phyloP scores from a whole-genome alignment of 208 protist species.

The Balamuthia mandrillaris region DNA sequence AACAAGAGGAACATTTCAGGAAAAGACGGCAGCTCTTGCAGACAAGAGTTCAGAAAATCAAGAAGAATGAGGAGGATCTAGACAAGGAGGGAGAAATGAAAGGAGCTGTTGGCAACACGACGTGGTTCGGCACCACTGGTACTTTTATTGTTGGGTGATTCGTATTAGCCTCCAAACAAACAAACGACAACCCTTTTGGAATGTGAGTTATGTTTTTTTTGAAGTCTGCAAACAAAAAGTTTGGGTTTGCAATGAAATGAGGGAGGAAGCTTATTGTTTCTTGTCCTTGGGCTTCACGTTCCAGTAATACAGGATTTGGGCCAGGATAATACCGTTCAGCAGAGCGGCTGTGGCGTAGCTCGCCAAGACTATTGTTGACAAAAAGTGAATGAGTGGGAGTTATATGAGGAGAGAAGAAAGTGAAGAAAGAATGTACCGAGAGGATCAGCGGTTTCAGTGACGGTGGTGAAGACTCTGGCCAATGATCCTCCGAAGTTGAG shows the following conservation, averaged over 20 bases:
- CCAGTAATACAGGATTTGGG: slow-evolving; percentile 55
- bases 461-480: slow-evolving; percentile 58
- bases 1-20: too few relatives aligned
- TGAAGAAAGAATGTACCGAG: not conserved
- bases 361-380: slow-evolving; percentile 20
- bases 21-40: too few relatives aligned
- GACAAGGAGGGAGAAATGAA: not conserved
- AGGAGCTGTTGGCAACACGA: not conserved
- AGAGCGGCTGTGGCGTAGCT: slow-evolving; percentile 39
- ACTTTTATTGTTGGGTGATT: too few relatives aligned
- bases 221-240: too few relatives aligned
- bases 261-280: not conserved
- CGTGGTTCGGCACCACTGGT: slow-evolving; percentile 1
- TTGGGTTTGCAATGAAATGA: not conserved
- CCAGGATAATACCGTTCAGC: slow-evolving; percentile 51
- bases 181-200: too few relatives aligned
- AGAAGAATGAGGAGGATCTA: not conserved
- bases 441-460: slow-evolving; percentile 46
- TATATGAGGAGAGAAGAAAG: not conserved
- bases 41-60: too few relatives aligned
- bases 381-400: not conserved
- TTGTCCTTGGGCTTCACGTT: slow-evolving; percentile 22
- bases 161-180: too few relatives aligned
- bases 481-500: slow-evolving; percentile 54
- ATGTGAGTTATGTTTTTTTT: too few relatives aligned